phyloP scores from a whole-genome alignment of 1,139 yeast genomes.

The Protomyces pachydermus region DNA sequence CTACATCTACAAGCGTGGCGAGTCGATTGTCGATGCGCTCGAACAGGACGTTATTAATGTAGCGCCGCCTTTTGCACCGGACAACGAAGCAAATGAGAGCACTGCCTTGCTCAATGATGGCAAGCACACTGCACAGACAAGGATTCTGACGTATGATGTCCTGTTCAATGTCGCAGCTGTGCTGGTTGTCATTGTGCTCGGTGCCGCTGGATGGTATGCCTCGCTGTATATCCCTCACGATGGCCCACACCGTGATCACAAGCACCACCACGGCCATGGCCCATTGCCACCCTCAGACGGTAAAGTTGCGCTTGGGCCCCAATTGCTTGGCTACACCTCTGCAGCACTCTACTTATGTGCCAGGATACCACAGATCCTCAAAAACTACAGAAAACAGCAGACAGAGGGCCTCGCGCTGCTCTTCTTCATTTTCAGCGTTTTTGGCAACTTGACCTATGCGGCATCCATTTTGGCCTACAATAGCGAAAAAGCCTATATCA shows the following conservation, averaged over 20 bases:
- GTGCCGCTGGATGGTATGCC: slow-evolving; percentile 26
- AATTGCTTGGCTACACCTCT: slow-evolving; percentile 64
- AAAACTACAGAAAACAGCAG: slow-evolving; percentile 62
- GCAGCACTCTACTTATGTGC: slow-evolving; percentile 71
- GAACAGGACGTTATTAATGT: background rate
- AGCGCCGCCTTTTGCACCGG: background rate
- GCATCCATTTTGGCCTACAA: slow-evolving; percentile 52
- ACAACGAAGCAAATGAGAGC: background rate
- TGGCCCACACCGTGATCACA: background rate
- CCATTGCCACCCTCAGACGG: slow-evolving; percentile 10
- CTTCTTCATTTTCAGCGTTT: slow-evolving; percentile 68
- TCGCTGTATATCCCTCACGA: slow-evolving; percentile 26
- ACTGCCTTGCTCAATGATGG: background rate
- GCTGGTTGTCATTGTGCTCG: slow-evolving; percentile 2
- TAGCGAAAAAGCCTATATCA: background rate
- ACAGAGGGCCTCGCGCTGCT: slow-evolving; percentile 65
- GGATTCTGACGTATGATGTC: background rate
- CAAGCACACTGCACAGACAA: background rate
- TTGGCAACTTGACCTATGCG: slow-evolving; percentile 74
- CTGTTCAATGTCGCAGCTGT: slow-evolving; percentile 7
- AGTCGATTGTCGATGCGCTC: background rate
- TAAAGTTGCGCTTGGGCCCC: slow-evolving; percentile 46
- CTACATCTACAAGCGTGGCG: background rate
- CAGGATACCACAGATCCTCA: slow-evolving; percentile 71
- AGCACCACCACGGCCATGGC: background rate